A percentile compares a stretch with the other conserved stretches of the same genome.
Evolutionary conservation across 2,329 filamentous ascomycete species (phyloP).

Genomic region (Aureobasidium uvarum): DNA sequence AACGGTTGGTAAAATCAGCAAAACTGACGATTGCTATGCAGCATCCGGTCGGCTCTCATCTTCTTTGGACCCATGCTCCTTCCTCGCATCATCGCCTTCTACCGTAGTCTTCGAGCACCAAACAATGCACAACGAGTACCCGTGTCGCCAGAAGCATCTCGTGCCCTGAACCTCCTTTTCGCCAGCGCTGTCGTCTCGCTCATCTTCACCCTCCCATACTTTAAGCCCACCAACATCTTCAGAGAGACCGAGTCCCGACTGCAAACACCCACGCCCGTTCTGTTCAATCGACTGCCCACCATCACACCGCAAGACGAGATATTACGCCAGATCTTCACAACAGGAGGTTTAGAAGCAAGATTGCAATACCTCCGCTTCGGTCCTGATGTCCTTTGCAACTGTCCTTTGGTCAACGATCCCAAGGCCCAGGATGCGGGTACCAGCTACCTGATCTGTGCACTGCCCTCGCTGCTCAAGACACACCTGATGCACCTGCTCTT

Average conservation of each 20-base stretch:
- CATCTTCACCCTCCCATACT: constrained; percentile 61
- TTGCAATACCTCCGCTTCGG: constrained; percentile 83
- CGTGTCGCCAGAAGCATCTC: constrained; percentile 53
- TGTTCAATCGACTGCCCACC: constrained; percentile 71
- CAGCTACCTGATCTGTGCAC: constrained; percentile 75
- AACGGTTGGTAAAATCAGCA: not conserved
- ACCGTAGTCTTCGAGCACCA: constrained; percentile 54
- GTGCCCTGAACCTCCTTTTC: constrained; percentile 62
- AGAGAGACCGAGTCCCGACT: constrained; percentile 72
- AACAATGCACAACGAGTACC: constrained; percentile 52
- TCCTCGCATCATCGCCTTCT: constrained; percentile 63
- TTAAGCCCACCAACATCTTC: constrained; percentile 81
- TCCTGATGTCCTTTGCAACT: constrained; percentile 68
- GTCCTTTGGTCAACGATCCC: constrained; percentile 68
- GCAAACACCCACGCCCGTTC: constrained; percentile 77
- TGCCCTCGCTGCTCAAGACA: constrained; percentile 70
- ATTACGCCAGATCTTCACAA: constrained; percentile 67
- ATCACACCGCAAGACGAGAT: constrained; percentile 60
- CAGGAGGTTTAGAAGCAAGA: constrained; percentile 61
- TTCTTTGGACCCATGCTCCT: constrained; percentile 69
- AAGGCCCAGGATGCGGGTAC: constrained; percentile 46
- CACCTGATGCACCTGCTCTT: constrained; percentile 75
- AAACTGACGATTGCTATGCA: not conserved
- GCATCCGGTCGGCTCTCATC: constrained; percentile 45
- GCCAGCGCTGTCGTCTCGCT: constrained; percentile 54